Percentiles rank a stretch among this genome's conserved stretches.
Evolutionary conservation across 768 basidiomycete species (phyloP).

Genomic region (Xerocomellus amylosporus): DNA sequence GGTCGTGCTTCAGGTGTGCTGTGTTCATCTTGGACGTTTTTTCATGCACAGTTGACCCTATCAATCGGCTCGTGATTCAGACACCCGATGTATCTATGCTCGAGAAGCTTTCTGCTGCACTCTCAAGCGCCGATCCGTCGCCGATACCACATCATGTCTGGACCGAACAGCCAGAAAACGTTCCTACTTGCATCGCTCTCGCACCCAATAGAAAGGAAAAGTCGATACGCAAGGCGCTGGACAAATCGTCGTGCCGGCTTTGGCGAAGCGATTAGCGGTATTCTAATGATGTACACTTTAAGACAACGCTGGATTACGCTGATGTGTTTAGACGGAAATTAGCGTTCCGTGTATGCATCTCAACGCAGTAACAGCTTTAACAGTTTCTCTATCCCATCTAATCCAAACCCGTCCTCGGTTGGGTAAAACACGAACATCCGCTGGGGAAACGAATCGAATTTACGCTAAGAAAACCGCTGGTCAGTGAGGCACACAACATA

Average conservation of each 20-base stretch:
- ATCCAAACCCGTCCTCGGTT: constrained; percentile 42
- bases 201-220: constrained; percentile 40
- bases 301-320: not conserved
- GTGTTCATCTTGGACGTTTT: not conserved
- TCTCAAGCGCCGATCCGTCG: constrained; percentile 20
- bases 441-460: constrained; percentile 38
- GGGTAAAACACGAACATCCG: constrained; percentile 54
- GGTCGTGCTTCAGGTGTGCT: constrained; percentile 41
- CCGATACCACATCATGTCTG: constrained; percentile 40
- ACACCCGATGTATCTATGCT: constrained; percentile 34
- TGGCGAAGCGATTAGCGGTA: constrained; percentile 29
- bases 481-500: not conserved
- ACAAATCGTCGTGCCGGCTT: constrained; percentile 39
- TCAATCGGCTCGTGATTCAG: constrained; percentile 13
- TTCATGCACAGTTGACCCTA: too few relatives aligned
- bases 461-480: constrained; percentile 30
- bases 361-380: constrained; percentile 36
- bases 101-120: constrained; percentile 30
- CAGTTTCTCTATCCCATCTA: constrained; percentile 44
- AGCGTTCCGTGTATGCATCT: not conserved
- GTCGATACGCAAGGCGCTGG: constrained; percentile 39
- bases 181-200: constrained; percentile 43
- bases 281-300: not conserved
- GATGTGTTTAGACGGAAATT: not conserved
- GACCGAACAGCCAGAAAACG: constrained; percentile 44